Percentiles rank a stretch among this genome's conserved stretches.
phyloP scores from a whole-genome alignment of 768 basidiomycete species.

The Pholiota microspora region DNA sequence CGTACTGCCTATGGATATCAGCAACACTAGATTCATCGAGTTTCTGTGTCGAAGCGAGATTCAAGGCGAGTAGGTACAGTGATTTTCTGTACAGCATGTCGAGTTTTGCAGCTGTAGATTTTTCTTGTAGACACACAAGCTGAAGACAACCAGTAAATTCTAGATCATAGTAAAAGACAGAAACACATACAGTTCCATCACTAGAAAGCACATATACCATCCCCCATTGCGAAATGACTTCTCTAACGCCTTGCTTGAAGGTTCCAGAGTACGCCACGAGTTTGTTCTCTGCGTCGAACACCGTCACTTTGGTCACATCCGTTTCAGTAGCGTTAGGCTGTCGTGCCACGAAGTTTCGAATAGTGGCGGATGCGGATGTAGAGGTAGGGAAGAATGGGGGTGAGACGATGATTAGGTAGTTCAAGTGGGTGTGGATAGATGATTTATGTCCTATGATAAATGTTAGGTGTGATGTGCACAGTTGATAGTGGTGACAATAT shows the following conservation, averaged over 20 bases:
- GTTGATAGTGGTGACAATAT: neutral
- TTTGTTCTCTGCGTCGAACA: slow-evolving; percentile 93
- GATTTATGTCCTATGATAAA: slow-evolving; percentile 61
- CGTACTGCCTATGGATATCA: slow-evolving; percentile 88
- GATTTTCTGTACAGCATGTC: slow-evolving; percentile 82
- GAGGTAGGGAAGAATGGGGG: slow-evolving; percentile 75
- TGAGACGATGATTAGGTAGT: slow-evolving; percentile 88
- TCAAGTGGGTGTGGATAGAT: slow-evolving; percentile 71
- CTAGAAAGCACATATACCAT: slow-evolving; percentile 76
- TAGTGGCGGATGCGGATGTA: slow-evolving; percentile 66
- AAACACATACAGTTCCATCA: slow-evolving; percentile 65
- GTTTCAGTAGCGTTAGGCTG: slow-evolving; percentile 40
- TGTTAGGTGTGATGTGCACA: neutral
- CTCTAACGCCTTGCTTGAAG: slow-evolving; percentile 80
- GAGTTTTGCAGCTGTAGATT: slow-evolving; percentile 80
- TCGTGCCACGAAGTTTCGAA: slow-evolving; percentile 68
- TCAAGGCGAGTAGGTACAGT: slow-evolving; percentile 77
- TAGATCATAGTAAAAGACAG: slow-evolving; percentile 1
- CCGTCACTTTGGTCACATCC: slow-evolving; percentile 76
- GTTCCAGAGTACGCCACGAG: slow-evolving; percentile 81
- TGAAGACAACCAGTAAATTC: slow-evolving; percentile 22
- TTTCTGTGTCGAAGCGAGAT: slow-evolving; percentile 76
- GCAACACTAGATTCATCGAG: slow-evolving; percentile 74
- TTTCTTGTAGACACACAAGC: slow-evolving; percentile 71
- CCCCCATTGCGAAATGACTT: slow-evolving; percentile 81